Base-by-base conservation (phyloP, 1,284 basidiomycete species). In the Leccinum subfulvum region DNA sequence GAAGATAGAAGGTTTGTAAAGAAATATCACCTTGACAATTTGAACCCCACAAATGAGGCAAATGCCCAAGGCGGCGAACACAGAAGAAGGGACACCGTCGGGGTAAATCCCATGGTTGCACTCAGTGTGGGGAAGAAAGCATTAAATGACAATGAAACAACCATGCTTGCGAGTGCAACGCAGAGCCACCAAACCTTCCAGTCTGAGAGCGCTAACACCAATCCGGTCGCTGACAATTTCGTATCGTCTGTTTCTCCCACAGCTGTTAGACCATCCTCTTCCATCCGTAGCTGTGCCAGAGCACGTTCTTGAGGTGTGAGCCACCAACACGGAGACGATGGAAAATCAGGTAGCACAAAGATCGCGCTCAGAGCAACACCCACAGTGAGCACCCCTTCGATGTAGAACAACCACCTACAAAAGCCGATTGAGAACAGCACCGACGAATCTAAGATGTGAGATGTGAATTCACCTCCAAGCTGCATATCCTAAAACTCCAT, bases 321-420 rank as follows among this genome's bases (percentile, higher is more conserved):
- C 85, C 86, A 90, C 58, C 67, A 75, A 30, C 84, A 82, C 4
- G 26, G 56, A 0, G 82, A 88, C 3, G 80, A 75, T 3, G 89
- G 89, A 72, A 94, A 90, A 75, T 94, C 92, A 9, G 92, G 92
- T 2, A 94, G 82, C 65, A 94, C 77, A 72, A 89, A 87, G 30
- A 87, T 81, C 18, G 89, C 82, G 41, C 78, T 54, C 58, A 86
- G 68, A 16, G 89, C 91, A 41, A 90, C 79, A 58, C 83, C 75
- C 68, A 91, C 82, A 1, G 89, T 91, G 10, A 90, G 72, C 5
- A 80, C 77, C 18, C 89, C 89, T 74, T 91, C 88, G 52, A 92
- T 85, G 72, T 81, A 92, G 78, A 93, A 93, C 1, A 93, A 78
- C 90, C 90, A 69, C 47, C 67, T 66, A 47, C 6, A 44, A 57